Percentiles rank a stretch among this genome's conserved stretches.
These are phyloP conservation scores for Arbutus unedo DNA, from an alignment of 148 eudicot species.

Conservation along the genomic window DNA sequence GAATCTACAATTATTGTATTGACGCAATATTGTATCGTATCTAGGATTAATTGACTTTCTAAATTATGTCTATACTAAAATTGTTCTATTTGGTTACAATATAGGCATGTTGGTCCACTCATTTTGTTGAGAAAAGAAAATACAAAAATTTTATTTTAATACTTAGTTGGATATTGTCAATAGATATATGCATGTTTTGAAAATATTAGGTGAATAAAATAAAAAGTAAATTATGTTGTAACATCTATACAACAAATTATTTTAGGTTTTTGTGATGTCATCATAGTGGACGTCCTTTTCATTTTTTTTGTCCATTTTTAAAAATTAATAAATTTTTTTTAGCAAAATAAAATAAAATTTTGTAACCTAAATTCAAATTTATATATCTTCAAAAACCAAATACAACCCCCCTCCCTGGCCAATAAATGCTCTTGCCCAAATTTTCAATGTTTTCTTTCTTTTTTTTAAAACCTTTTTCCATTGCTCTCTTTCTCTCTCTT, in stretches of 20 bases:
- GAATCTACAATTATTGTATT: neutral
- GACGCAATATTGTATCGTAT: no score
- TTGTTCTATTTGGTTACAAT: neutral
- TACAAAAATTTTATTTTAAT: no score
- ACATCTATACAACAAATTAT: neutral
- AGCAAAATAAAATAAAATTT: no score
- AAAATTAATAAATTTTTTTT: no score
- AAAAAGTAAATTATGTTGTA: neutral
- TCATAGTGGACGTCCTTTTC: no score
- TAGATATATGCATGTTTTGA: neutral
- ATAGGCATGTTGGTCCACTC: neutral
- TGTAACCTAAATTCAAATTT: no score
- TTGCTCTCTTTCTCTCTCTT: neutral
- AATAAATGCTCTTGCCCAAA: constrained; percentile 10
- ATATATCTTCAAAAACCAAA: neutral
- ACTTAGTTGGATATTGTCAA: neutral
- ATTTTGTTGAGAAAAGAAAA: neutral
- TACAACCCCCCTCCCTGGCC: neutral
- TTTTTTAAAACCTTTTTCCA: neutral
- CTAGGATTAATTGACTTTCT: constrained; percentile 1
- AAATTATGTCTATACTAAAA: neutral
- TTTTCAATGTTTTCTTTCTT: neutral
- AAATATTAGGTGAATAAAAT: neutral
- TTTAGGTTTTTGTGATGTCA: no score
- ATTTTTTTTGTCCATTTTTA: no score